phyloP scores from a whole-genome alignment of 805 yeast genomes.

The Yamadazyma laniorum region DNA sequence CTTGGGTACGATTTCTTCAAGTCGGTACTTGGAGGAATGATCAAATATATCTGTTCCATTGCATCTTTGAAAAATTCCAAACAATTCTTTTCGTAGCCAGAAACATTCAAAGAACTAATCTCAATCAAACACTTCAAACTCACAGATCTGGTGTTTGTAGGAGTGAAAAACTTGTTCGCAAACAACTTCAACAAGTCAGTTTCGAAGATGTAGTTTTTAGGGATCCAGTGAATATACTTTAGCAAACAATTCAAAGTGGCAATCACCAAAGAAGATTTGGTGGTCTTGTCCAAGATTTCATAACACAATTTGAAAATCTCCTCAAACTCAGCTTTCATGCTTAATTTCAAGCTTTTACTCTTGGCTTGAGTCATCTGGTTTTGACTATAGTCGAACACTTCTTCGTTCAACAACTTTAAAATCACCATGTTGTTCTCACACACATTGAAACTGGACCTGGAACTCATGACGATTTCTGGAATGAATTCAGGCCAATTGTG shows the following conservation, averaged over 20 bases:
- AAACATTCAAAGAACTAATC: conserved; percentile 66
- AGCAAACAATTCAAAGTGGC: conserved; percentile 82
- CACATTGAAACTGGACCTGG: conserved; percentile 82
- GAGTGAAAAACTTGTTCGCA: conserved; percentile 71
- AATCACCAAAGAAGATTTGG: conserved; percentile 76
- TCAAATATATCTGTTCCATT: conserved; percentile 63
- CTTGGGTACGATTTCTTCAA: conserved; percentile 66
- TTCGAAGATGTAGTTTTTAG: conserved; percentile 83
- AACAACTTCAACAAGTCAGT: conserved; percentile 74
- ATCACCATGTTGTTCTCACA: conserved; percentile 98
- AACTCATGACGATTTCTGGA: conserved; percentile 85
- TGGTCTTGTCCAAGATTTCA: conserved; percentile 87
- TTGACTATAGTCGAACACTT: conserved; percentile 92
- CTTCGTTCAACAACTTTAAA: conserved; percentile 85
- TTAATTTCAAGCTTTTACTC: conserved; percentile 74
- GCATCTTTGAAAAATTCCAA: conserved; percentile 68
- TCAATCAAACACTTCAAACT: conserved; percentile 93
- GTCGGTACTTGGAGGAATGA: conserved; percentile 73
- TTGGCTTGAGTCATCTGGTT: conserved; percentile 97
- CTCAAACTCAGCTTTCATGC: conserved; percentile 87
- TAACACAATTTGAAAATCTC: conserved; percentile 91
- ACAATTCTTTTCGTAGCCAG: conserved; percentile 54
- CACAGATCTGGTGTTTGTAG: conserved; percentile 76
- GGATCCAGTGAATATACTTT: conserved; percentile 93
- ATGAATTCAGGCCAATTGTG: conserved; percentile 96